Conservation (phyloP, 768 basidiomycete species). For the Russula sp. region DNA sequence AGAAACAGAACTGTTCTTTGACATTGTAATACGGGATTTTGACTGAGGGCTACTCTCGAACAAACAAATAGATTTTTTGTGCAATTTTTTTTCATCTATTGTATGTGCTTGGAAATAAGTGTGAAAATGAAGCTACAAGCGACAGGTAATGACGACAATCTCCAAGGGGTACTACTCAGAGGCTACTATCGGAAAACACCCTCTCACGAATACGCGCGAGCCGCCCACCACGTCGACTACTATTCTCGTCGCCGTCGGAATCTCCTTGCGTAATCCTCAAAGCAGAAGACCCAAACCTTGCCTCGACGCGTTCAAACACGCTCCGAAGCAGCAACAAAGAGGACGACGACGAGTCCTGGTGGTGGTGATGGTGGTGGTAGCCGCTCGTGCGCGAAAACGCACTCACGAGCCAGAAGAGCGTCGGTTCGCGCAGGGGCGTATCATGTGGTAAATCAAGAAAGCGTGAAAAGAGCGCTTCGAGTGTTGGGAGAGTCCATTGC, state of each 20-base stretch:
- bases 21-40: not conserved
- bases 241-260: too few relatives aligned
- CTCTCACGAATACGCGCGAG: conserved; percentile 44
- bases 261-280: conserved; percentile 33
- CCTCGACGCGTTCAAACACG: conserved; percentile 57
- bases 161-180: not conserved
- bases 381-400: conserved; percentile 63
- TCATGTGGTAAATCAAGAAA: conserved; percentile 58
- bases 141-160: not conserved
- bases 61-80: not conserved
- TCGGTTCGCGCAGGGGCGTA: conserved; percentile 44
- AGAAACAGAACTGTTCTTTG: not conserved
- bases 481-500: conserved; percentile 56
- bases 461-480: conserved; percentile 54
- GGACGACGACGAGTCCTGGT: conserved; percentile 39
- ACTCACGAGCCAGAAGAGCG: conserved; percentile 64
- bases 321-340: conserved; percentile 47
- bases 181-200: conserved; percentile 35
- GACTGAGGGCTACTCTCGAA: not conserved
- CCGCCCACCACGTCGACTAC: conserved; percentile 41
- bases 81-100: not conserved
- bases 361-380: too few relatives aligned
- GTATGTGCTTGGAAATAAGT: not conserved
- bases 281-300: conserved; percentile 41
- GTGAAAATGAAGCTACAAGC: not conserved